Conservation (phyloP, 2,329 filamentous ascomycete species). For the Xylaria sp. region DNA sequence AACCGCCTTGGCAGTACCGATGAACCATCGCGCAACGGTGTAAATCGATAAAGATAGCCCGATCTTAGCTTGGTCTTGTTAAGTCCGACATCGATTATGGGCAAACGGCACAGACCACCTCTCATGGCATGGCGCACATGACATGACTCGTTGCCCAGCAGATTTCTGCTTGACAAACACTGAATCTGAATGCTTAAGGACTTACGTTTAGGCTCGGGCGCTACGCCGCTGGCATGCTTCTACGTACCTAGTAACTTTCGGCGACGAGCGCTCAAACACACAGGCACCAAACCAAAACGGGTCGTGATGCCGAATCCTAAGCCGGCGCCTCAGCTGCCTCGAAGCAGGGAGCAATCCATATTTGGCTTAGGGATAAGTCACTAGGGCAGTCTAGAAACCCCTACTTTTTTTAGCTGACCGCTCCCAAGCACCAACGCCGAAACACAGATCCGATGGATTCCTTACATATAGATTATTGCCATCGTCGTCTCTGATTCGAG, state of each 20-base stretch:
- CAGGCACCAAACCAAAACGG: background rate
- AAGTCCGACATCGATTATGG: background rate
- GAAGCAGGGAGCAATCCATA: background rate
- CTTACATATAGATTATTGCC: background rate
- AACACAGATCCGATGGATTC: background rate
- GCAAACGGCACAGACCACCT: conserved; percentile 6
- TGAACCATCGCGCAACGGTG: background rate
- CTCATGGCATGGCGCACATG: conserved; percentile 6
- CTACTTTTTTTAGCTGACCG: background rate
- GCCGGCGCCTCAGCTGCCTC: conserved; percentile 5
- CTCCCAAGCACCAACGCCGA: background rate
- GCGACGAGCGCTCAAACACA: background rate
- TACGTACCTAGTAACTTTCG: background rate
- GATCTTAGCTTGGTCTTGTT: background rate
- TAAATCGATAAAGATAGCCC: background rate
- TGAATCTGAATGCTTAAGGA: no score
- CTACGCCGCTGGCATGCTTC: conserved; percentile 17
- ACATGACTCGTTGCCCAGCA: background rate
- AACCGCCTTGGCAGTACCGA: conserved; percentile 8
- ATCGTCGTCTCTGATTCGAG: background rate
- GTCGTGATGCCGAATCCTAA: background rate
- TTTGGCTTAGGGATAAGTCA: background rate
- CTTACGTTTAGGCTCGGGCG: background rate
- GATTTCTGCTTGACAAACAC: no score
- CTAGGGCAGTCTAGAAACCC: background rate